These are phyloP conservation scores for Starmerella floris DNA, from an alignment of 805 yeast species.

Conservation along the genomic window DNA sequence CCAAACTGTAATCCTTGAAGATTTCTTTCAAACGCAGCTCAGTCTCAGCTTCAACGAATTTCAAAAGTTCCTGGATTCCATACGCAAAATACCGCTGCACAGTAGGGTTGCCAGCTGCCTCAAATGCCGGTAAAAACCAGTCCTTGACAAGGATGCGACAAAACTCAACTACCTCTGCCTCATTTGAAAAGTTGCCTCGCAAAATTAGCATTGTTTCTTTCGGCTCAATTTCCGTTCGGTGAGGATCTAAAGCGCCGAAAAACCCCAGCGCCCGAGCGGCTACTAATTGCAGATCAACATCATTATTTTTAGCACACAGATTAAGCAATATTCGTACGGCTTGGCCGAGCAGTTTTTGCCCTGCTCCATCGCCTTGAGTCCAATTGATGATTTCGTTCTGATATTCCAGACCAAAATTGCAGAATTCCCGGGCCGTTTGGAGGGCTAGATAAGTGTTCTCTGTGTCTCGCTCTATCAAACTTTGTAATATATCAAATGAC, in stretches of 20 bases:
- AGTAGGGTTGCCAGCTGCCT: slow-evolving; percentile 80
- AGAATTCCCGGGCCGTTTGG: slow-evolving; percentile 19
- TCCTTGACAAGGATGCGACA: slow-evolving; percentile 51
- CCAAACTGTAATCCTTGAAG: slow-evolving; percentile 9
- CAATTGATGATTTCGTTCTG: slow-evolving; percentile 10
- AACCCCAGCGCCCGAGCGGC: slow-evolving; percentile 61
- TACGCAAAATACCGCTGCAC: slow-evolving; percentile 73
- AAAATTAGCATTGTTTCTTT: slow-evolving; percentile 37
- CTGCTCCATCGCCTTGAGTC: slow-evolving; percentile 8
- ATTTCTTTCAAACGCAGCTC: slow-evolving; percentile 1
- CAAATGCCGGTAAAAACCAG: slow-evolving; percentile 66
- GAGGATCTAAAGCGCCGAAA: slow-evolving; percentile 64
- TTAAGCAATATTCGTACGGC: slow-evolving; percentile 23
- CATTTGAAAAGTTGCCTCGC: slow-evolving; percentile 49
- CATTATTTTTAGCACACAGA: slow-evolving; percentile 21
- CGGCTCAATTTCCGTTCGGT: slow-evolving; percentile 36
- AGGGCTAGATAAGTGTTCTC: slow-evolving; percentile 16
- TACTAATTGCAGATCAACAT: slow-evolving; percentile 30
- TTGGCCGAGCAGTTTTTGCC: slow-evolving; percentile 18
- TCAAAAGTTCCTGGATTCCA: slow-evolving; percentile 76
- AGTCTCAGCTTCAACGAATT: slow-evolving; percentile 29
- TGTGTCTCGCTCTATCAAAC: slow-evolving; percentile 15
- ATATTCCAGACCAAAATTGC: slow-evolving; percentile 11
- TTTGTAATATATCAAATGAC: slow-evolving; percentile 10
- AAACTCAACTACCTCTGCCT: slow-evolving; percentile 50